Evolutionary conservation across 1,284 basidiomycete species (phyloP), one percentile per base, ranked within the genome.

Genomic region (Trametes sp.): DNA sequence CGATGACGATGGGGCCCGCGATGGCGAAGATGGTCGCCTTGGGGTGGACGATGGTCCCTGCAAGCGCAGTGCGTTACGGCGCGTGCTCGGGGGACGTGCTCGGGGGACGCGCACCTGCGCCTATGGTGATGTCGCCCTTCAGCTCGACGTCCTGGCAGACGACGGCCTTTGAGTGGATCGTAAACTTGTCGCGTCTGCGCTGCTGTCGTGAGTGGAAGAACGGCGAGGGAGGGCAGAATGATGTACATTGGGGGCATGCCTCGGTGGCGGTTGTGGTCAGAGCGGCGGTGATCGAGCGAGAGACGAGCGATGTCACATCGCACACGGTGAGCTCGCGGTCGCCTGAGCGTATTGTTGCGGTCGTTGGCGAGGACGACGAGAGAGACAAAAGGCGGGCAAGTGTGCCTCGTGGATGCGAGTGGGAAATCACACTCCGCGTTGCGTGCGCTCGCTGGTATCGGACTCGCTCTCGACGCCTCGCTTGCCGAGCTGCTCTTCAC

Each of bases 11-110:
- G 3, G 94, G 90, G 0, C 93, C 95, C 6, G 87, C 88, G 46
- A 94, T 87, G 8, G 95, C 95, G 65, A 96, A 90, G 65, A 98
- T 92, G 31, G 92, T 93, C 0, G 93, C 94, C 73, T 94, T 94
- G 0, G 97, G 96, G 70, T 98, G 96, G n/a, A 99, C 87, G 53
- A 98, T 89, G 1, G 91, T 92, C 2, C 92, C 92, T 86, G 64
- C 31, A 46, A 35, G 24, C 28, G 29, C 24, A 14, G 31, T 26
- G 23, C 26, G 54, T 44, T 13, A 42, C n/a, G n/a, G n/a, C n/a
- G 36, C 35, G 35, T 59, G 36, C 46, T 52, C 24, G 29, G 11
- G 35, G 21, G 14, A 31, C 11, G 33, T 21, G 5, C n/a, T 26
- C 11, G 16, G 53, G 33, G 51, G 28, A n/a, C 2, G 60, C 72